Percentiles rank a stretch among this genome's conserved stretches.
Evolutionary conservation across 495 filamentous ascomycete species (phyloP).

Genomic region (Chaetomium tenue): DNA sequence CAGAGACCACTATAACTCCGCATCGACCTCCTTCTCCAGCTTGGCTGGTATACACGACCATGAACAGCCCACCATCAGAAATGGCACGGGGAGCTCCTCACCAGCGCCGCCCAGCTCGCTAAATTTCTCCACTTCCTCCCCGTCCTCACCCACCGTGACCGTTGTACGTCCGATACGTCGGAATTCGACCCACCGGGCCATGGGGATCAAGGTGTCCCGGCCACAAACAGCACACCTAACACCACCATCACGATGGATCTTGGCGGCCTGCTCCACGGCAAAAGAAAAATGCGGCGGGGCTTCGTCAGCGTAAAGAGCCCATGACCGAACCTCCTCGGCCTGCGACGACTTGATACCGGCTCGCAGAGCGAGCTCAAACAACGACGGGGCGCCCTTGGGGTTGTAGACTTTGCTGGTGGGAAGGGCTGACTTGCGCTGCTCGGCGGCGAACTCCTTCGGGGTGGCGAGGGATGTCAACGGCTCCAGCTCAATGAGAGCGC

Average conservation of each 20-base stretch:
- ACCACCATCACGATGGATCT: constrained; percentile 23
- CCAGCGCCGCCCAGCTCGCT: not conserved
- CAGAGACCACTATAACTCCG: not conserved
- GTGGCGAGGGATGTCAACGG: constrained; percentile 25
- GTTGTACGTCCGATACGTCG: constrained; percentile 17
- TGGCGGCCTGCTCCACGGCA: constrained; percentile 19
- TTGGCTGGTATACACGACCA: constrained; percentile 57
- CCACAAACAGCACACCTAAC: constrained; percentile 31
- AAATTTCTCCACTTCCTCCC: not conserved
- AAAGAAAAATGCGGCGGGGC: constrained; percentile 8
- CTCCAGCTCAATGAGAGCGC: constrained; percentile 22
- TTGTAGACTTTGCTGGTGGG: constrained; percentile 7
- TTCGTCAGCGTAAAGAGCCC: constrained; percentile 10
- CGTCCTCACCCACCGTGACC: not conserved
- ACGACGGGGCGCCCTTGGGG: constrained; percentile 25
- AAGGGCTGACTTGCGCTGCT: not conserved
- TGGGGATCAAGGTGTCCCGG: constrained; percentile 26
- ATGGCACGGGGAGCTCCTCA: constrained; percentile 51
- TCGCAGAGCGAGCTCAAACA: constrained; percentile 30
- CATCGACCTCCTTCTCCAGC: constrained; percentile 2
- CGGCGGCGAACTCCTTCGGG: constrained; percentile 15
- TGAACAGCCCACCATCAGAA: constrained; percentile 63
- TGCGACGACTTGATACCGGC: constrained; percentile 17
- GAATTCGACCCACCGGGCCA: constrained; percentile 38
- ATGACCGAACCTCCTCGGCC: constrained; percentile 8